A percentile compares a stretch with the other conserved stretches of the same genome.
Conservation (phyloP, 179 eudicot genomes). For the Corrigiola litoralis region DNA sequence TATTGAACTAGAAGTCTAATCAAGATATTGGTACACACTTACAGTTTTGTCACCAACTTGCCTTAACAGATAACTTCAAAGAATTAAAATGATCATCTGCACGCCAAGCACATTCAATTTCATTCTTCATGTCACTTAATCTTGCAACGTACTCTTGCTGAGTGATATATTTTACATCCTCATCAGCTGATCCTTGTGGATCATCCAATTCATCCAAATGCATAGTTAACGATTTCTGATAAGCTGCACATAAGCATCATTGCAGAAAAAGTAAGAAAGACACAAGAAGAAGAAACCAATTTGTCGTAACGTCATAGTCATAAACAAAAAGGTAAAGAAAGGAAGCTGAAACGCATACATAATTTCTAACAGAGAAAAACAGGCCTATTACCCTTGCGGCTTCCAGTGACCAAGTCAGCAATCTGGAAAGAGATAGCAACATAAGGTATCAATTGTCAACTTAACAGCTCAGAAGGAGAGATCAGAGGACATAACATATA, state of each 20-base stretch:
- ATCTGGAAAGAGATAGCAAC: constrained; percentile 31
- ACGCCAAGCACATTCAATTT: constrained; percentile 52
- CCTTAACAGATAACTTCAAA: constrained; percentile 65
- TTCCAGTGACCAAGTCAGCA: constrained; percentile 33
- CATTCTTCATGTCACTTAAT: constrained; percentile 49
- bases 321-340: too few relatives aligned
- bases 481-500: neutral
- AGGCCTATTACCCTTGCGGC: constrained; percentile 43
- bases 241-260: constrained; percentile 29
- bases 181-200: constrained; percentile 38
- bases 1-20: neutral
- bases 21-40: neutral
- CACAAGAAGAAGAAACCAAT: neutral
- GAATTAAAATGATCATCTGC: constrained; percentile 60
- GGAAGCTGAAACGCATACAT: neutral
- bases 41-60: constrained; percentile 19
- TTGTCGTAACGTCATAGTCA: neutral
- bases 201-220: constrained; percentile 60
- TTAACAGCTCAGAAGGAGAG: neutral
- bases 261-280: constrained; percentile 5
- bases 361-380: neutral
- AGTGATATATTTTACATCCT: constrained; percentile 39
- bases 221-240: constrained; percentile 36
- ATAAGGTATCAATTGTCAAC: constrained; percentile 12
- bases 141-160: constrained; percentile 56